Base-by-base conservation (phyloP, 1,284 basidiomycete species). In the Exobasidium cylindrosporum region DNA sequence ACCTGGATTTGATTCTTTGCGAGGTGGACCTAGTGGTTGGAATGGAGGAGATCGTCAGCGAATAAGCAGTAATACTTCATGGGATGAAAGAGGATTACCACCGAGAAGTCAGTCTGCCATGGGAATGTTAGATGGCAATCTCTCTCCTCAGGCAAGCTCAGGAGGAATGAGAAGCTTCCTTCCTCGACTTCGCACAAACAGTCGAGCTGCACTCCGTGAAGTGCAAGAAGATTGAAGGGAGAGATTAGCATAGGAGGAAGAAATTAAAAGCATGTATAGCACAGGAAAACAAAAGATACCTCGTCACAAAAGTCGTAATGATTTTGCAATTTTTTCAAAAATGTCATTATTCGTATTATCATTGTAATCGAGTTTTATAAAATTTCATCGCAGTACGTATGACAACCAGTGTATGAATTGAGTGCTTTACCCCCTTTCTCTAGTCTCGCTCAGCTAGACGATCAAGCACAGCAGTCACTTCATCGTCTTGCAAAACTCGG, bases 401-500 rank as follows among this genome's bases (percentile, higher is more conserved):
- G n/a, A n/a, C n/a, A n/a, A n/a, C n/a, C n/a, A n/a, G n/a, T n/a
- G n/a, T n/a, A n/a, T n/a, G 2, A 17, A 45, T 45, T 45, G 10
- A 45, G 23, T 17, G 23, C 43, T 17, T 4, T 45, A 4, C 43
- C 23, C 23, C 43, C 23, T 17, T 23, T 50, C 21, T 50, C 47
- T 50, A 50, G 63, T 79, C 77, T 23, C 72, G 57, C 57, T 79
- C 76, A 1, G 77, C 77, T 21, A 79, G 56, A 35, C 74, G 65
- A 28, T 79, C 77, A n/a, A 79, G 63, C 44, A 79, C 73, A 17
- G 63, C 63, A 0, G 30, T 57, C 44, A 79, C 69, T 55, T 78
- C 72, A 2, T 70, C 70, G 21, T 78, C 76, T 35, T 11, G 30
- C 31, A 79, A 63, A 49, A 68, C 78, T 40, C 70, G 58, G 60